phyloP scores from a whole-genome alignment of 2,329 filamentous ascomycete species.

The Aspergillus latus region DNA sequence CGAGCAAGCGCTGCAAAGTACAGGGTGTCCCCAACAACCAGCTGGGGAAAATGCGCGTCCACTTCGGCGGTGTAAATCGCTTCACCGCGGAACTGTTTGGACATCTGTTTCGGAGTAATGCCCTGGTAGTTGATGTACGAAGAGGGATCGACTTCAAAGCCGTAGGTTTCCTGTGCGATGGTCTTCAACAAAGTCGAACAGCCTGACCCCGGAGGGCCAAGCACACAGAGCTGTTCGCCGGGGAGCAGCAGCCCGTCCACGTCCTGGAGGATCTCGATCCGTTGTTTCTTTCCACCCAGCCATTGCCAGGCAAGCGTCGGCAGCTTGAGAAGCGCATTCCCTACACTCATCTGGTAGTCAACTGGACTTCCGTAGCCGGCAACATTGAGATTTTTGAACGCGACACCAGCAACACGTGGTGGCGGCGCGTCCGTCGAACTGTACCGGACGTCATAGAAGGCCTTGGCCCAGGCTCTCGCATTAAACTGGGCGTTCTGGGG shows the following conservation, averaged over 20 bases:
- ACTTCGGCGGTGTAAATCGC: constrained; percentile 7
- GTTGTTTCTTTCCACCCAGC: constrained; percentile 1
- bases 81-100: background rate
- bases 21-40: constrained; percentile 1
- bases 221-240: constrained; percentile 2
- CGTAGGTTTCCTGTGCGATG: background rate
- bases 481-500: constrained; percentile 13
- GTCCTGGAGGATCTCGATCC: background rate
- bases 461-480: constrained; percentile 13
- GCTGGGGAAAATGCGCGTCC: constrained; percentile 1
- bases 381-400: constrained; percentile 12
- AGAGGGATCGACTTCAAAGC: background rate
- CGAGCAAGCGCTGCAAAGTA: constrained; percentile 3
- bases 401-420: constrained; percentile 8
- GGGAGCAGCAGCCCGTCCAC: background rate
- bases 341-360: constrained; percentile 5
- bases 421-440: background rate
- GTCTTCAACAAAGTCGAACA: constrained; percentile 3
- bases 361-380: background rate
- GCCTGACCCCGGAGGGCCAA: constrained; percentile 2
- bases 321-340: constrained; percentile 1
- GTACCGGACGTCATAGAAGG: constrained; percentile 16
- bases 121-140: constrained; percentile 6
- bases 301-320: constrained; percentile 1
- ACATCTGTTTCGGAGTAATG: background rate